phyloP scores from a whole-genome alignment of 2,329 filamentous ascomycete genomes.

The Fusarium sp. region DNA sequence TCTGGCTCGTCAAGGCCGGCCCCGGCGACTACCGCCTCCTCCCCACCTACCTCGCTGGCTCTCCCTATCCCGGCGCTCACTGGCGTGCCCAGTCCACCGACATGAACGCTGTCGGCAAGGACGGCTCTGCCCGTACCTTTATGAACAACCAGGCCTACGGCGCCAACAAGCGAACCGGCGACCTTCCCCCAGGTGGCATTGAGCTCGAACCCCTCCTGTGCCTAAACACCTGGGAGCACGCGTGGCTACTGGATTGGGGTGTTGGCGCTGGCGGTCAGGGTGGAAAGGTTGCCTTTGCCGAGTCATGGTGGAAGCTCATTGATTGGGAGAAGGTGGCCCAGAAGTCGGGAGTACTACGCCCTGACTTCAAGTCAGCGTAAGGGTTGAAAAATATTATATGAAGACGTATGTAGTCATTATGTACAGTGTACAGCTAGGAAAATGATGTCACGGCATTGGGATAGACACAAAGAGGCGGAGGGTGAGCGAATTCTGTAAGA shows the following conservation, averaged over 20 bases:
- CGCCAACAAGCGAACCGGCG: constrained; percentile 46
- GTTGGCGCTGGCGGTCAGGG: constrained; percentile 67
- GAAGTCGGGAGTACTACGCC: constrained; percentile 52
- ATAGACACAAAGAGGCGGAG: constrained; percentile 28
- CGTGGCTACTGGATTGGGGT: constrained; percentile 86
- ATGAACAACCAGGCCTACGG: constrained; percentile 56
- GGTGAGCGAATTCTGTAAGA: constrained; percentile 48
- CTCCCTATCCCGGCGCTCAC: constrained; percentile 87
- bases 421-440: constrained; percentile 26
- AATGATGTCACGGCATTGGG: constrained; percentile 36
- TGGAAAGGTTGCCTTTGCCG: constrained; percentile 81
- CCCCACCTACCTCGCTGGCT: constrained; percentile 90
- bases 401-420: constrained; percentile 8
- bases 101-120: constrained; percentile 72
- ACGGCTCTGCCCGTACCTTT: constrained; percentile 54
- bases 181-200: constrained; percentile 73
- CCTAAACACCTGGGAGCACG: constrained; percentile 96
- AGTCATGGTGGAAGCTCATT: constrained; percentile 88
- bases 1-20: constrained; percentile 84
- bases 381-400: constrained; percentile 7
- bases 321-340: constrained; percentile 83
- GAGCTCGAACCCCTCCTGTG: constrained; percentile 84
- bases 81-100: constrained; percentile 78
- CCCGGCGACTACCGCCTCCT: constrained; percentile 74
- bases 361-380: constrained; percentile 51